phyloP scores from a whole-genome alignment of 2,329 filamentous ascomycete species.

The Alternaria ventricosa region DNA sequence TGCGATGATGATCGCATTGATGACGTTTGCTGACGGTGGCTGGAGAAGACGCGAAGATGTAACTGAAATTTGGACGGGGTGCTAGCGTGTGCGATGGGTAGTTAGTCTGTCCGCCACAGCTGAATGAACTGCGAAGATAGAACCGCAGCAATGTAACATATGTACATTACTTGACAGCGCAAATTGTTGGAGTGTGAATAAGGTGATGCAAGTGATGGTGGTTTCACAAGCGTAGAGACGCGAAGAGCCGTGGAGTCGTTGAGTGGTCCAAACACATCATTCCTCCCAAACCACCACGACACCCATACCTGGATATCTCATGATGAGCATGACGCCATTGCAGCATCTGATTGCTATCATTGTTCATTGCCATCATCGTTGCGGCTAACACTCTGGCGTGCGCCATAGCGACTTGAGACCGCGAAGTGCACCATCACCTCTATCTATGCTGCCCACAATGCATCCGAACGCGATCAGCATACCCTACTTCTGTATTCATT shows the following conservation, averaged over 20 bases:
- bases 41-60: background rate
- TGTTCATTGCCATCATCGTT: background rate
- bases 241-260: background rate
- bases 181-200: background rate
- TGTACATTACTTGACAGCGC: background rate
- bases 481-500: background rate
- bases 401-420: background rate
- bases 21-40: background rate
- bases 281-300: background rate
- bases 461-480: background rate
- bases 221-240: background rate
- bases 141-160: background rate
- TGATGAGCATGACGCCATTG: background rate
- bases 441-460: background rate
- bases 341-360: background rate
- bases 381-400: background rate
- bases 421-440: background rate
- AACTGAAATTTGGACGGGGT: background rate
- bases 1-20: conserved; percentile 14
- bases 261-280: background rate
- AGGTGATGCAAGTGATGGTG: background rate
- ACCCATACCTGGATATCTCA: background rate
- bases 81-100: conserved; percentile 1
- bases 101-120: conserved; percentile 1
- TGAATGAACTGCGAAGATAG: background rate